Conservation (phyloP, 2,329 filamentous ascomycete species). For the Fusarium citri region DNA sequence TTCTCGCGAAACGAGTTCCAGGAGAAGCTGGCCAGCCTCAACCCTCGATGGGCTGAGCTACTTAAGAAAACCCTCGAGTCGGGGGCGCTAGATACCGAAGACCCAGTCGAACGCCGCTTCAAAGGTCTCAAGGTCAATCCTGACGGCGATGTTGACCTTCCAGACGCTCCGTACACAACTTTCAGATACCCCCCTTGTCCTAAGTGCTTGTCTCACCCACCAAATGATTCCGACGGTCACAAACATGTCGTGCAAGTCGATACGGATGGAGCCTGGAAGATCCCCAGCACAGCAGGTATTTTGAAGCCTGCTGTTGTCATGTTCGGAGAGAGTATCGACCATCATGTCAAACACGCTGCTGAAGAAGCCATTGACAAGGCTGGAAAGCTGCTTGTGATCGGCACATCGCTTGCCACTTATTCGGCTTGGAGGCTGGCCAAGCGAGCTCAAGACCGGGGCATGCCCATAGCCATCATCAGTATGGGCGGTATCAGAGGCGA, state of each 20-base stretch:
- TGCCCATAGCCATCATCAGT: conserved; percentile 90
- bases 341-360: conserved; percentile 76
- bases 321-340: conserved; percentile 91
- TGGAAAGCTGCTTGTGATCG: conserved; percentile 80
- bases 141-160: conserved; percentile 93
- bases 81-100: conserved; percentile 82
- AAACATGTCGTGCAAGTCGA: conserved; percentile 75
- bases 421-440: conserved; percentile 93
- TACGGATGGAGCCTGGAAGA: conserved; percentile 80
- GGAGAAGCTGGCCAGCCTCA: conserved; percentile 77
- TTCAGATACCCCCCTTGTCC: conserved; percentile 95
- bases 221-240: conserved; percentile 65
- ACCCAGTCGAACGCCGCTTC: conserved; percentile 74
- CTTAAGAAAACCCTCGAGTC: conserved; percentile 76
- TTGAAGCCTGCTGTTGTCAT: conserved; percentile 94
- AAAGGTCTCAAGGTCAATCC: conserved; percentile 87
- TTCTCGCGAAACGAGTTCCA: conserved; percentile 82
- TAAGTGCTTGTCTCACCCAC: conserved; percentile 75
- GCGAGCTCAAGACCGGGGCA: conserved; percentile 81
- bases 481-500: conserved; percentile 86
- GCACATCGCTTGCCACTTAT: conserved; percentile 93
- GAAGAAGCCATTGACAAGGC: conserved; percentile 84
- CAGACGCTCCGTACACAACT: conserved; percentile 85
- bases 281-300: conserved; percentile 76
- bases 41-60: conserved; percentile 87